Base-by-base conservation (phyloP, 352 stramenopile species). In the Globisporangium viniferum region DNA sequence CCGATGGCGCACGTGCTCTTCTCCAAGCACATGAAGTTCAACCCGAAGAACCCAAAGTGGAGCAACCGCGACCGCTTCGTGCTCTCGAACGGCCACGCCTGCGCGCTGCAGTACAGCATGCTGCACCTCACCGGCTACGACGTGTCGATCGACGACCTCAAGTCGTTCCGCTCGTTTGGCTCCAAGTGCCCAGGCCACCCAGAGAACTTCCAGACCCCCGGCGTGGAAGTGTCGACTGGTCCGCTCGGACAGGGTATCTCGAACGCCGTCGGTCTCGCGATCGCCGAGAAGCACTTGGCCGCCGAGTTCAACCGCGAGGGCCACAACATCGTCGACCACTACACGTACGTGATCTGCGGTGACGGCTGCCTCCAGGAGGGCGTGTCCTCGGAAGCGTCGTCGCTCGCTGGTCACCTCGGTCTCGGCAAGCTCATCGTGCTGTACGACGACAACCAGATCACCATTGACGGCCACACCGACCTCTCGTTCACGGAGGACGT, bases 391-490 rank as follows among this genome's bases (percentile, higher is more conserved):
- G 98, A 99, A 78, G 88, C 97, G 31, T 98, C 79, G 66, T 99
- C 93, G 62, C 84, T 99, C 35, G 98, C 97, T 12, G 98, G 98
- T 33, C 98, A 99, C 78, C 85, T 99, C 49, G 97, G 97, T 29
- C 85, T 99, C 5, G 97, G 97, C 76, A 99, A 99, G 80, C 86
- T 99, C 62, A 99, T 99, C 78, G 97, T 99, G 55, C 81, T 99
- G 14, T 99, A 99, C 83, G 98, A 99, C 75, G 97, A 99, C 84
- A 99, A 99, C 82, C 88, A 98, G 71, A 99, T 99, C 82, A 99
- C 97, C 31, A 99, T 99, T 82, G 97, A 99, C 80, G 97, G 97
- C 71, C 73, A 87, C 75, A 99, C 97, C 20, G 81, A 93, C 61
- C 72, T 99, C 48, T 97, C 90, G 68, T 99, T 99, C 83, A 99